A percentile compares a stretch with the other conserved stretches of the same genome.
Conservation (phyloP, 768 basidiomycete species). For the Trametes elegans region DNA sequence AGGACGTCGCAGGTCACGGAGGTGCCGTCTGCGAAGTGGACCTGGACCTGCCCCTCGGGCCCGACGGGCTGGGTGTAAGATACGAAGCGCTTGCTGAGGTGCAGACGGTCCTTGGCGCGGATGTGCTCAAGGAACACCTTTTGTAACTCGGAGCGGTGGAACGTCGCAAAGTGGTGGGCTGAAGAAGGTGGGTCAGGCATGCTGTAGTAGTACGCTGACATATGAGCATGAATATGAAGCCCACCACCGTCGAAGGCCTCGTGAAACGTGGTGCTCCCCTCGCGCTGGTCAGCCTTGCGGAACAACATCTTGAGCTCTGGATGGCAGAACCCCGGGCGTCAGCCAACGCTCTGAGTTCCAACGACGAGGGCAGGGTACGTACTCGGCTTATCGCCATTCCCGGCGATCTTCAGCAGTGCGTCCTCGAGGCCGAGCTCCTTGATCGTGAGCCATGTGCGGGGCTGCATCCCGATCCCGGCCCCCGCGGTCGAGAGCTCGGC, state of each 20-base stretch:
- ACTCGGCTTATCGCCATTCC: background rate
- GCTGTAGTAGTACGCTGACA: background rate
- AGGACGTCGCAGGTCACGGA: constrained; percentile 26
- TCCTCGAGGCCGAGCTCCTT: constrained; percentile 7
- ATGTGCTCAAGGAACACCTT: constrained; percentile 17
- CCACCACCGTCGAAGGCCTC: background rate
- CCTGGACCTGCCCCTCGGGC: constrained; percentile 4
- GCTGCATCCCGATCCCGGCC: constrained; percentile 19
- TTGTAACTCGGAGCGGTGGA: constrained; percentile 22
- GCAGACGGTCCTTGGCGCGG: constrained; percentile 1
- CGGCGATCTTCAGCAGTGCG: background rate
- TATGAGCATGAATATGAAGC: background rate
- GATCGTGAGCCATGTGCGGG: constrained; percentile 13
- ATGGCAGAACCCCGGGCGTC: background rate
- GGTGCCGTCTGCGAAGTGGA: constrained; percentile 27
- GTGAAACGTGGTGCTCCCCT: background rate
- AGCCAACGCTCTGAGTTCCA: background rate
- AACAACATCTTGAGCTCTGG: background rate
- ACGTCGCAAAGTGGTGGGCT: background rate
- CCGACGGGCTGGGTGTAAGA: constrained; percentile 6
- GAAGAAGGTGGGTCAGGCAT: background rate
- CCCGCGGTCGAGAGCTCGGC: constrained; percentile 16
- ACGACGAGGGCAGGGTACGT: background rate
- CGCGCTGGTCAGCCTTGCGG: constrained; percentile 12
- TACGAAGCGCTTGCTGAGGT: constrained; percentile 23